Evolutionary conservation across 768 basidiomycete species (phyloP).

Genomic region (Lentinus tigrinus): DNA sequence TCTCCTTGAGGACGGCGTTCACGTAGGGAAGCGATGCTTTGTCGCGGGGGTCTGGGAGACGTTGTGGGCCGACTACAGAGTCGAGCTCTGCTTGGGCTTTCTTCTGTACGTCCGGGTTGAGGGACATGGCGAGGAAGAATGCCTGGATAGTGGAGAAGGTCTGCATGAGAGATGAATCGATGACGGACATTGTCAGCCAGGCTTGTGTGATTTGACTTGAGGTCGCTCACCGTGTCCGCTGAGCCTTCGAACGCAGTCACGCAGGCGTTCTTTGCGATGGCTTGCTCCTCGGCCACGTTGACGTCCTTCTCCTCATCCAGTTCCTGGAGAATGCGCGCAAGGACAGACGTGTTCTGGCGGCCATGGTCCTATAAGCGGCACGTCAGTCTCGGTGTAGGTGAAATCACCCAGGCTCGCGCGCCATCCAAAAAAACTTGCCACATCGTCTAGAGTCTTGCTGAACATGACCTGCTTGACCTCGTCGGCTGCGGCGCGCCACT

Average conservation of each 20-base stretch:
- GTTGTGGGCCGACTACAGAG: conserved; percentile 16
- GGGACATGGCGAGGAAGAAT: conserved; percentile 14
- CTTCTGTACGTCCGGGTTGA: conserved; percentile 12
- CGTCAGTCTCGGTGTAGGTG: neutral
- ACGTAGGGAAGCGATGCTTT: conserved; percentile 21
- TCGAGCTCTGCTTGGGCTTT: conserved; percentile 20
- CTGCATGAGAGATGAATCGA: neutral
- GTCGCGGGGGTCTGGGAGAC: conserved; percentile 22
- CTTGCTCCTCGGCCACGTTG: too few relatives aligned
- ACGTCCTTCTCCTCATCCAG: too few relatives aligned
- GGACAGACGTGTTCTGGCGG: too few relatives aligned
- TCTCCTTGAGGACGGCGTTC: conserved; percentile 25
- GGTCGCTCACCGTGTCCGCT: too few relatives aligned
- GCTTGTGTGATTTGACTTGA: too few relatives aligned
- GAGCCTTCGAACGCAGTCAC: too few relatives aligned
- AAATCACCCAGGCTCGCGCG: neutral
- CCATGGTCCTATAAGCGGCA: too few relatives aligned
- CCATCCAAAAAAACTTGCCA: too few relatives aligned
- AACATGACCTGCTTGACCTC: neutral
- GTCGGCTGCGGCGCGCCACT: neutral
- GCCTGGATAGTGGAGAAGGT: neutral
- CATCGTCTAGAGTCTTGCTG: neutral
- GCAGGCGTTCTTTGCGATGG: too few relatives aligned
- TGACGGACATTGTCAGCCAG: too few relatives aligned
- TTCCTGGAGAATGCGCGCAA: too few relatives aligned